Evolutionary conservation across 768 basidiomycete species (phyloP).

Genomic region (Myochromella boudieri): DNA sequence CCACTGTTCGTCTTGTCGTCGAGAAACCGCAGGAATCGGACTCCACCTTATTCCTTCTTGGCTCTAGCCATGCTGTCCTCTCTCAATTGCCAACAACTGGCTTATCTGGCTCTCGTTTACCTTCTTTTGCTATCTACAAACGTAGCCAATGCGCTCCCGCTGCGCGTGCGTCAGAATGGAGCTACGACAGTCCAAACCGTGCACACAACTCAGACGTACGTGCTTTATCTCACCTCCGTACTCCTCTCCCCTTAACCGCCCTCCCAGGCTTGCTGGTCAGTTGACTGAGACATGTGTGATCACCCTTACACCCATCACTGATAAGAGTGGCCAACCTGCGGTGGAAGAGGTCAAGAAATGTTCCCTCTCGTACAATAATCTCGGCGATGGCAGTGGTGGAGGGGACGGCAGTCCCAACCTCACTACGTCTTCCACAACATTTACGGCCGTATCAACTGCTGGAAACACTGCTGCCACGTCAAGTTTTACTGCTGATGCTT

Average conservation of each 20-base stretch:
- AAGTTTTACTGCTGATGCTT: conserved; percentile 9
- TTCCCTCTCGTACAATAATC: conserved; percentile 34
- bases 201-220: conserved; percentile 48
- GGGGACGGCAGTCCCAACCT: conserved; percentile 14
- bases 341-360: conserved; percentile 56
- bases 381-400: conserved; percentile 10
- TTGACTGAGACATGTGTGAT: conserved; percentile 60
- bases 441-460: conserved; percentile 11
- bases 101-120: conserved; percentile 39
- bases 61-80: conserved; percentile 39
- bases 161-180: conserved; percentile 31
- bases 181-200: conserved; percentile 43
- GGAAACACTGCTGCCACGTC: conserved; percentile 7
- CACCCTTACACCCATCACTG: conserved; percentile 54
- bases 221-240: conserved; percentile 4
- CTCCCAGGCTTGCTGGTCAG: conserved; percentile 45
- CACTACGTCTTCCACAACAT: conserved; percentile 22
- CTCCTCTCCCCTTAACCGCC: conserved; percentile 8
- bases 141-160: conserved; percentile 36
- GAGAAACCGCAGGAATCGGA: conserved; percentile 55
- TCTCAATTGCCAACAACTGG: conserved; percentile 26
- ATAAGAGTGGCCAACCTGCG: conserved; percentile 45
- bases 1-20: conserved; percentile 31
- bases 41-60: conserved; percentile 34
- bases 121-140: conserved; percentile 33